These are phyloP conservation scores for Blastosporella zonata DNA, from an alignment of 1,284 basidiomycete genomes.

Conservation along the genomic window DNA sequence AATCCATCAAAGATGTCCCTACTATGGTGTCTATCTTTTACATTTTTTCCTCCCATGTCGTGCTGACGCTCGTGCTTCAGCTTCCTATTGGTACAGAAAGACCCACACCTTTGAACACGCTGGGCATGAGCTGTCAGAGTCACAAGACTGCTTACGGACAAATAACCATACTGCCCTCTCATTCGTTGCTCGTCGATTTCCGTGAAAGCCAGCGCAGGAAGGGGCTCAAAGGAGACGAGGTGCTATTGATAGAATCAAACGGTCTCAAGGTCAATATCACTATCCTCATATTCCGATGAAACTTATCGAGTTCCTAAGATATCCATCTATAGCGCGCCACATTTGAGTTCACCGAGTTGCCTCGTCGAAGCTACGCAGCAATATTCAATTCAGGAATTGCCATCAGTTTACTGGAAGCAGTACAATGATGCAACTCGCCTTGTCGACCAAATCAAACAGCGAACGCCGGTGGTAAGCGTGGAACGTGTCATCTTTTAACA, in stretches of 20 bases:
- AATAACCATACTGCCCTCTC: conserved; percentile 47
- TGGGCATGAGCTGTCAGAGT: conserved; percentile 37
- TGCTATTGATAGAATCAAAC: conserved; percentile 41
- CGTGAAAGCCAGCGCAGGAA: conserved; percentile 50
- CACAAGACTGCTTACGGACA: conserved; percentile 49
- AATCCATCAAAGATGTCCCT: background rate
- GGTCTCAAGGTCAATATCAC: conserved; percentile 25
- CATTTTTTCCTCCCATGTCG: background rate
- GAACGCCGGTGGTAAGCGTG: conserved; percentile 46
- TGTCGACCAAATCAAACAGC: conserved; percentile 47
- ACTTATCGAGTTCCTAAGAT: conserved; percentile 29
- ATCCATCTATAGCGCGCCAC: conserved; percentile 44
- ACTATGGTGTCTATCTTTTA: background rate
- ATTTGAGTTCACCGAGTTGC: conserved; percentile 46
- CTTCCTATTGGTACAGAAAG: conserved; percentile 33
- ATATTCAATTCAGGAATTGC: conserved; percentile 36
- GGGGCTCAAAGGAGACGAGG: conserved; percentile 43
- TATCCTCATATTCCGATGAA: background rate
- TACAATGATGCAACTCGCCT: conserved; percentile 45
- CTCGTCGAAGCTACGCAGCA: conserved; percentile 39
- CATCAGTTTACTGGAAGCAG: conserved; percentile 38
- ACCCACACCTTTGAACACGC: conserved; percentile 36
- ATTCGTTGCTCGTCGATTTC: conserved; percentile 48
- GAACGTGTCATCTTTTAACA: background rate
- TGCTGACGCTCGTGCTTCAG: background rate